phyloP scores from a whole-genome alignment of 805 yeast genomes.

The Zygosaccharomyces bisporus region DNA sequence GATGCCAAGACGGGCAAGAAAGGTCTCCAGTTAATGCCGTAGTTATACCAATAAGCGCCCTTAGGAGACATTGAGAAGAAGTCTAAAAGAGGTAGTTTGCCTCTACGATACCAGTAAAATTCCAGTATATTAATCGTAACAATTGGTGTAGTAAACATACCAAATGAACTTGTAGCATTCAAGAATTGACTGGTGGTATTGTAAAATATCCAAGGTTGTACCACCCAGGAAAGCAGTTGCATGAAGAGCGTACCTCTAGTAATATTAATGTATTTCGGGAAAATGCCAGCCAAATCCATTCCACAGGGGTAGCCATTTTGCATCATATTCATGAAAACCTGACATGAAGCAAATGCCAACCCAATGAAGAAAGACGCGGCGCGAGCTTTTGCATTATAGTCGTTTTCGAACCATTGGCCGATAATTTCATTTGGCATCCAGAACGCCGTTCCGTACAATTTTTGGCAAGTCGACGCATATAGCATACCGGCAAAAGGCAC shows the following conservation, averaged over 20 bases:
- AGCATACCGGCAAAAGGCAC: conserved; percentile 42
- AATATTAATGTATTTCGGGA: conserved; percentile 36
- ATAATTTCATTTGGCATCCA: conserved; percentile 42
- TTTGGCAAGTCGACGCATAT: conserved; percentile 37
- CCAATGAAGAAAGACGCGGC: conserved; percentile 44
- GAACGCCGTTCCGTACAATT: conserved; percentile 36
- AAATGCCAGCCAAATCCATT: conserved; percentile 38
- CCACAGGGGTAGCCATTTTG: conserved; percentile 41
- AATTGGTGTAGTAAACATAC: conserved; percentile 39
- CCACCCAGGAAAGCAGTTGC: conserved; percentile 38
- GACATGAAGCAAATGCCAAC: conserved; percentile 36
- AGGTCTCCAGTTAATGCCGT: conserved; percentile 23
- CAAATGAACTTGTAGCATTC: conserved; percentile 40
- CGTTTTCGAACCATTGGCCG: conserved; percentile 38
- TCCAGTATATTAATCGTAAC: conserved; percentile 38
- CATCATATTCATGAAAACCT: conserved; percentile 36
- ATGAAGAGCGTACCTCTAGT: conserved; percentile 38
- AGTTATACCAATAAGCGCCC: conserved; percentile 23
- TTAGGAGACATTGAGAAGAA: conserved; percentile 31
- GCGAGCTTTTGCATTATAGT: conserved; percentile 36
- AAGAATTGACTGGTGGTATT: conserved; percentile 38
- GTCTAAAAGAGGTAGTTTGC: conserved; percentile 35
- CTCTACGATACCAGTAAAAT: conserved; percentile 35
- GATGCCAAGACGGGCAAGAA: conserved; percentile 15
- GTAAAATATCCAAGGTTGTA: conserved; percentile 41